Base-by-base conservation (phyloP, 2,329 filamentous ascomycete genomes). In the Arthroderma sp. region DNA sequence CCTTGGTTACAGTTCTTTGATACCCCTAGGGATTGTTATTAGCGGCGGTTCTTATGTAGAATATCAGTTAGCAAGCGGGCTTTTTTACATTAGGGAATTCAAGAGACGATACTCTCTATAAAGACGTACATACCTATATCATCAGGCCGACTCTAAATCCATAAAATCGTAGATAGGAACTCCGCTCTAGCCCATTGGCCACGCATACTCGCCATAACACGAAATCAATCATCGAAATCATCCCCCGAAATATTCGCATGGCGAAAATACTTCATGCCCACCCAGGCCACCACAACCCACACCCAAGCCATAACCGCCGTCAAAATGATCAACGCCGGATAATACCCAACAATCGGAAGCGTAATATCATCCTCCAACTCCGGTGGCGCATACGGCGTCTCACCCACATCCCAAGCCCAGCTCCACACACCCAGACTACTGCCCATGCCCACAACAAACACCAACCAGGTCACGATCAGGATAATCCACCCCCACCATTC, bases 401-500 rank as follows among this genome's bases (percentile, higher is more conserved):
- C 87, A 38, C 89, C 89, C 1, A 96, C 89, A 68, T 96, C 89
- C 91, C 91, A 98, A 2, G 91, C 91, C 91, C 91, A 98, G 63
- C 82, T 91, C 91, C 91, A 98, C 22, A 96, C 79, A 22, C 84
- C 89, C 38, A 96, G 74, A 62, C 87, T 95, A 42, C 85, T 94
- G 43, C 91, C 91, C 84, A 98, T 96, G 30, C 91, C 91, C 0
- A 91, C 78, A 15, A 96, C 87, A 61, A 98, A 96, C 28, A 95
- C 87, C 38, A 93, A 68, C 91, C 93, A 98, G 0, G 93, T 98
- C 39, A 86, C 82, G 36, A 83, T 68, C 30, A 98, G 70, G 40
- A 98, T 82, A 5, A 94, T 82, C 86, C 89, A 98, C 0, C 91
- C 91, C 89, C 91, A 98, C 80, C 86, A 94, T 56, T 91, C 88